Percentiles rank a stretch among this genome's conserved stretches.
Evolutionary conservation across 2,329 filamentous ascomycete species (phyloP).

Genomic region (Coniosporium tulheliwenetii): DNA sequence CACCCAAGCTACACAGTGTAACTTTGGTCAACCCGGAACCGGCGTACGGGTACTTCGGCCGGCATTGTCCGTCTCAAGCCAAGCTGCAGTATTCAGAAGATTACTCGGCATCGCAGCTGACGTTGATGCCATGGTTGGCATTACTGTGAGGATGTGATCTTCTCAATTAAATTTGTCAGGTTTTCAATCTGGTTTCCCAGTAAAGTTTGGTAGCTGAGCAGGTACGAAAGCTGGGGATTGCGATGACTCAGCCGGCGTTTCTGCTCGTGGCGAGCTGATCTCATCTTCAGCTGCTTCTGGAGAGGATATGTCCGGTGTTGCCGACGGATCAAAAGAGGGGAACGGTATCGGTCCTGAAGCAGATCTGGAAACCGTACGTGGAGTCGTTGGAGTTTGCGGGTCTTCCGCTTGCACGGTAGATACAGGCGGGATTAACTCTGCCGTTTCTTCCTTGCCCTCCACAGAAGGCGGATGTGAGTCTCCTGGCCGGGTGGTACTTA

Average conservation of each 20-base stretch:
- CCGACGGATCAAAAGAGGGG: not conserved
- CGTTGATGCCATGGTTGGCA: too few relatives aligned
- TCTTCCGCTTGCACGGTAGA: not conserved
- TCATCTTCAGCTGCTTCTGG: not conserved
- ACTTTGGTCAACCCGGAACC: too few relatives aligned
- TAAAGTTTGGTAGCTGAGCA: not conserved
- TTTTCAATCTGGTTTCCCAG: conserved; percentile 4
- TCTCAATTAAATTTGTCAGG: not conserved
- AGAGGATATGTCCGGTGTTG: not conserved
- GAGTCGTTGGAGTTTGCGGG: not conserved
- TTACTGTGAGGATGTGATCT: too few relatives aligned
- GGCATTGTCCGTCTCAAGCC: too few relatives aligned
- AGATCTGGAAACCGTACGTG: not conserved
- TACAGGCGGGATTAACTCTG: not conserved
- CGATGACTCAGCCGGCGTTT: not conserved
- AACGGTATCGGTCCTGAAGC: not conserved
- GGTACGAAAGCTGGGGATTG: not conserved
- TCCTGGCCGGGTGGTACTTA: conserved; percentile 11
- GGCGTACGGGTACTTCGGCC: too few relatives aligned
- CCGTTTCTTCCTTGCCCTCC: not conserved
- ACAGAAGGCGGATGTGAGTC: not conserved
- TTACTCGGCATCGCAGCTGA: too few relatives aligned
- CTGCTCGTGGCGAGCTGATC: not conserved
- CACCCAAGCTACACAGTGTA: too few relatives aligned
- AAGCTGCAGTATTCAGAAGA: too few relatives aligned